Conservation (phyloP, 2,329 filamentous ascomycete species). For the Anisogramma anomala region DNA sequence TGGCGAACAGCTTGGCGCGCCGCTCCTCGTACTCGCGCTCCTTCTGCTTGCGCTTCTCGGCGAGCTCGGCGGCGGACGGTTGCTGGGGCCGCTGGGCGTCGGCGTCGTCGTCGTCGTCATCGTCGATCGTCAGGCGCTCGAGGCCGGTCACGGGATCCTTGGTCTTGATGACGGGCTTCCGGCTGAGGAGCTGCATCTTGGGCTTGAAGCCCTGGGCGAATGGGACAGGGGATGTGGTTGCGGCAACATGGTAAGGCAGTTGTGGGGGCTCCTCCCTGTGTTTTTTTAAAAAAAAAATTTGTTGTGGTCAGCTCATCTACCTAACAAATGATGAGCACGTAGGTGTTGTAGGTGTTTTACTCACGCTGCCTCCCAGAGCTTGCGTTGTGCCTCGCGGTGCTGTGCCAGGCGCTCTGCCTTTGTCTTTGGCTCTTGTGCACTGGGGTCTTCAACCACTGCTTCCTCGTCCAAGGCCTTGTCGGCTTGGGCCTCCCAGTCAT, state of each 20-base stretch:
- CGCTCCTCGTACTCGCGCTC: constrained; percentile 83
- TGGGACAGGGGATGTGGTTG: constrained; percentile 37
- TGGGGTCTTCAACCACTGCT: constrained; percentile 25
- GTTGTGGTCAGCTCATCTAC: constrained; percentile 6
- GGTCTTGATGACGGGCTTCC: constrained; percentile 57
- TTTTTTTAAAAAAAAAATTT: no score
- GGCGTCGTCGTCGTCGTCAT: constrained; percentile 51
- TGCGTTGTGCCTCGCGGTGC: constrained; percentile 73
- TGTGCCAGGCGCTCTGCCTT: constrained; percentile 68
- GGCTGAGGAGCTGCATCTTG: constrained; percentile 71
- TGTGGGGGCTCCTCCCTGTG: constrained; percentile 61
- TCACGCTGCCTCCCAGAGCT: constrained; percentile 83
- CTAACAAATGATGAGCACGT: neutral
- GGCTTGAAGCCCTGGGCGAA: constrained; percentile 63
- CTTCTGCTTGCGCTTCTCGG: constrained; percentile 63
- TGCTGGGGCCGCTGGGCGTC: constrained; percentile 39
- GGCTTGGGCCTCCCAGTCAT: constrained; percentile 76
- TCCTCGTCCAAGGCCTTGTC: constrained; percentile 40
- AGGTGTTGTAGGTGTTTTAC: no score
- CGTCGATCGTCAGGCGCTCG: constrained; percentile 32
- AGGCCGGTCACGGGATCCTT: constrained; percentile 42
- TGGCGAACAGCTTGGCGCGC: constrained; percentile 76
- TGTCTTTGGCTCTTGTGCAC: constrained; percentile 37
- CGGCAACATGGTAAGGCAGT: constrained; percentile 63
- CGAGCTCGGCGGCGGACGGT: constrained; percentile 63